Evolutionary conservation across 2,329 filamentous ascomycete species (phyloP), one percentile per base, ranked within the genome.

Genomic region (Fusarium camptoceras): DNA sequence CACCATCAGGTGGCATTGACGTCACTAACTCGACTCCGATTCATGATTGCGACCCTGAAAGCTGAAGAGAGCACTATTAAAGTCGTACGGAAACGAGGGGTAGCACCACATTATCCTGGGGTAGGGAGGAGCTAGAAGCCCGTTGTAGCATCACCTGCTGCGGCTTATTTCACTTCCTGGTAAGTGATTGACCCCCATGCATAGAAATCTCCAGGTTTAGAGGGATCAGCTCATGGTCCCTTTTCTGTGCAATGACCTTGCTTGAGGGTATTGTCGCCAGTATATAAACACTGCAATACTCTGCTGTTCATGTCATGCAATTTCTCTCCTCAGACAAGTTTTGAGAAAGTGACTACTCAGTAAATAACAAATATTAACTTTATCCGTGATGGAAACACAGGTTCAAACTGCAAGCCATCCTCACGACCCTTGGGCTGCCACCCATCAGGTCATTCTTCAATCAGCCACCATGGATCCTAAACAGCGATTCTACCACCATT

Each of bases 401-500:
- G 61, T 73, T 47, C 73, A 72, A 50, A 56, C 64, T 44, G 57
- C 46, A 39, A 30, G 43, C 16, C 59, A 54, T 43, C 37, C 60
- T 37, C 61, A 70, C 55, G 54, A 66, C 44, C 73, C 72, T 55
- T 73, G 68, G 72, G 60, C 73, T 39, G 66, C 74, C 28, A 65
- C 59, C 39, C 70, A 76, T 62, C 68, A 71, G 51, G 56, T 70
- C 44, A 73, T 73, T 42, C 72, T 74, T 53, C 73, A 59, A 27
- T 55, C 54, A 39, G 68, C 61, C 43, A 75, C 55, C 55, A 81
- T 81, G 80, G 78, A 81, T 63, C 76, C 78, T 60, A 96, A 94
- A 72, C 91, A 95, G 76, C 89, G 89, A 39, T 97, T 97, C 83
- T 94, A 95, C 79, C 88, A 89, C 73, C 91, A 94, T 77, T 97